phyloP scores from a whole-genome alignment of 352 stramenopile genomes.

The Nothophytophthora sp. region DNA sequence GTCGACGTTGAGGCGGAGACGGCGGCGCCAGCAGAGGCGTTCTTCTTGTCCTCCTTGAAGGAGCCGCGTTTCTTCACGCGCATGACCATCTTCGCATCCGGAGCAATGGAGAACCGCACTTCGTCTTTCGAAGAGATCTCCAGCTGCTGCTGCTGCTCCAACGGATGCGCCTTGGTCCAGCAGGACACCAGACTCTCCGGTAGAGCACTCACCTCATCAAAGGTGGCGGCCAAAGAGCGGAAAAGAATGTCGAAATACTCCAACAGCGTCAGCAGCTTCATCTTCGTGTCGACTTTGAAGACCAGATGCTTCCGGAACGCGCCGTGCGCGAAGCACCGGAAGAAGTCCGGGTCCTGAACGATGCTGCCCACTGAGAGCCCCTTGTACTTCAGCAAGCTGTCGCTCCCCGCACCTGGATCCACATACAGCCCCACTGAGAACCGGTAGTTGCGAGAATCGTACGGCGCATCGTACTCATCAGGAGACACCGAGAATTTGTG shows the following conservation, averaged over 20 bases:
- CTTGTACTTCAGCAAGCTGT: slow-evolving; percentile 82
- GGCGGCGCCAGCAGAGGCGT: slow-evolving; percentile 2
- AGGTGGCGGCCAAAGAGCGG: slow-evolving; percentile 15
- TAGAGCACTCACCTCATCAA: slow-evolving; percentile 24
- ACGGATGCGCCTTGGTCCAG: slow-evolving; percentile 35
- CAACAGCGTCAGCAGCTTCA: slow-evolving; percentile 44
- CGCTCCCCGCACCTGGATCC: slow-evolving; percentile 56
- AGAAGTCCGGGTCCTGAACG: slow-evolving; percentile 77
- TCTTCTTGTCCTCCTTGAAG: slow-evolving; percentile 32
- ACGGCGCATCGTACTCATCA: slow-evolving; percentile 32
- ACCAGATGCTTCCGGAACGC: slow-evolving; percentile 72
- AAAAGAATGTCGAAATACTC: slow-evolving; percentile 59
- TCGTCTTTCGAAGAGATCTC: slow-evolving; percentile 48
- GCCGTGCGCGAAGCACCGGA: slow-evolving; percentile 58
- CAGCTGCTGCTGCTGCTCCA: slow-evolving; percentile 25
- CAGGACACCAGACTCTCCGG: slow-evolving; percentile 29
- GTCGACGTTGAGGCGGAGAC: slow-evolving; percentile 4
- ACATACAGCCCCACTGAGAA: slow-evolving; percentile 72
- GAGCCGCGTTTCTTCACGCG: slow-evolving; percentile 41
- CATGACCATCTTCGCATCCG: slow-evolving; percentile 44
- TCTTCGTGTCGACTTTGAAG: slow-evolving; percentile 59
- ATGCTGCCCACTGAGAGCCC: slow-evolving; percentile 78
- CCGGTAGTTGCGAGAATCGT: slow-evolving; percentile 35
- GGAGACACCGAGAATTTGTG: slow-evolving; percentile 51
- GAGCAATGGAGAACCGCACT: slow-evolving; percentile 47